Percentiles rank a stretch among this genome's conserved stretches.
Evolutionary conservation across 345 rosid genomes (phyloP).

Genomic region (Murraya paniculata): DNA sequence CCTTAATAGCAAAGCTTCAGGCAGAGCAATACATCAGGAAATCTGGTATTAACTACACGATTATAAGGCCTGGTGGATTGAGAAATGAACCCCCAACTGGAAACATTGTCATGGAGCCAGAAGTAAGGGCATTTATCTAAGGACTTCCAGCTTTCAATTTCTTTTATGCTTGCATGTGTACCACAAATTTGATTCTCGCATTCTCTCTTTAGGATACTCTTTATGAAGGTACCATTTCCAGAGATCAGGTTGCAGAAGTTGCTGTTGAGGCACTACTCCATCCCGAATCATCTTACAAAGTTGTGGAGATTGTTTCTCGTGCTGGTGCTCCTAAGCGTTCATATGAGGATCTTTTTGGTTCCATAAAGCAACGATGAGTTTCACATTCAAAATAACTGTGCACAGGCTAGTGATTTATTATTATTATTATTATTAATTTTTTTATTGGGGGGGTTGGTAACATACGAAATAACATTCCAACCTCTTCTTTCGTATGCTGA

Average conservation of each 20-base stretch:
- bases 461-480: neutral
- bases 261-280: conserved; percentile 67
- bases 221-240: conserved; percentile 72
- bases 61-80: conserved; percentile 83
- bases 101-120: conserved; percentile 80
- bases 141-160: neutral
- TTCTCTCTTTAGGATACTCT: conserved; percentile 55
- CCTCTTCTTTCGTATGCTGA: neutral
- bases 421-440: no score
- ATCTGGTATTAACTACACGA: conserved; percentile 80
- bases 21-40: conserved; percentile 75
- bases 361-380: conserved; percentile 44
- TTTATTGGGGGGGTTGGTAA: neutral
- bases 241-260: conserved; percentile 83
- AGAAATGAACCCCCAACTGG: conserved; percentile 79
- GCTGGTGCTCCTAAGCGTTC: conserved; percentile 59
- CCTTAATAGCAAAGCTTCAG: conserved; percentile 89
- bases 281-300: conserved; percentile 71
- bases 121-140: conserved; percentile 40
- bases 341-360: conserved; percentile 65
- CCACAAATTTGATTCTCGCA: neutral
- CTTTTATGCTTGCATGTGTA: neutral
- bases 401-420: neutral
- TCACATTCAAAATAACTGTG: neutral
- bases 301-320: conserved; percentile 77